phyloP scores from a whole-genome alignment of 768 basidiomycete species.

The Mycena kentingensis region DNA sequence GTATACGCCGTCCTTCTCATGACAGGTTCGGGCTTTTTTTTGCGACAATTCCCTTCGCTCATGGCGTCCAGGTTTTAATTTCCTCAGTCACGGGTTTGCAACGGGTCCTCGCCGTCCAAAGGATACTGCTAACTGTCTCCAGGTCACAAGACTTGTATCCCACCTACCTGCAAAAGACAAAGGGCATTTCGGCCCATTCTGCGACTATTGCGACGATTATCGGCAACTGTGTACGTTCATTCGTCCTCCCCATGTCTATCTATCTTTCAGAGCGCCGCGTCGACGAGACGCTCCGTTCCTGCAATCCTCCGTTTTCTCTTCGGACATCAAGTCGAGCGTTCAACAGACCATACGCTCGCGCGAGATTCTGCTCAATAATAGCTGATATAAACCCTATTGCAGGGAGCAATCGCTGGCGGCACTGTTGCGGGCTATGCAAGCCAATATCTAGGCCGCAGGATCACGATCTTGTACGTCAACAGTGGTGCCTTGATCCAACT shows the following conservation, averaged over 20 bases:
- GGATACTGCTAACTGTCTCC: no score
- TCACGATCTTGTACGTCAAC: constrained; percentile 66
- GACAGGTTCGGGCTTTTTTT: constrained; percentile 46
- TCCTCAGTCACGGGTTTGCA: constrained; percentile 79
- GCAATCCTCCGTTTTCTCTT: background rate
- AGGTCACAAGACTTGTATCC: constrained; percentile 58
- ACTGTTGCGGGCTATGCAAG: constrained; percentile 69
- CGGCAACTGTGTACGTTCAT: constrained; percentile 46
- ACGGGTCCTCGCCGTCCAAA: no score
- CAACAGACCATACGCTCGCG: background rate
- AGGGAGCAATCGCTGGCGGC: constrained; percentile 56
- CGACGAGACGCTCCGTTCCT: background rate
- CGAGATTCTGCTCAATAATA: background rate
- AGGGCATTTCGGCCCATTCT: constrained; percentile 49
- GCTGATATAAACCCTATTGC: background rate
- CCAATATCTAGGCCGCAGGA: constrained; percentile 80
- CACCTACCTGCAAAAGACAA: constrained; percentile 57
- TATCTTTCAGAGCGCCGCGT: background rate
- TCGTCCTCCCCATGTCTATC: background rate
- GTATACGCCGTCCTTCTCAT: constrained; percentile 85
- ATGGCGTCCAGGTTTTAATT: constrained; percentile 60
- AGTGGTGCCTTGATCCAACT: background rate
- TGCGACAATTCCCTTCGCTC: background rate
- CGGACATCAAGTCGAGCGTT: background rate
- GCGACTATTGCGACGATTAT: constrained; percentile 71